These are phyloP conservation scores for Suillus clintonianus DNA, from an alignment of 768 basidiomycete genomes.

Conservation along the genomic window DNA sequence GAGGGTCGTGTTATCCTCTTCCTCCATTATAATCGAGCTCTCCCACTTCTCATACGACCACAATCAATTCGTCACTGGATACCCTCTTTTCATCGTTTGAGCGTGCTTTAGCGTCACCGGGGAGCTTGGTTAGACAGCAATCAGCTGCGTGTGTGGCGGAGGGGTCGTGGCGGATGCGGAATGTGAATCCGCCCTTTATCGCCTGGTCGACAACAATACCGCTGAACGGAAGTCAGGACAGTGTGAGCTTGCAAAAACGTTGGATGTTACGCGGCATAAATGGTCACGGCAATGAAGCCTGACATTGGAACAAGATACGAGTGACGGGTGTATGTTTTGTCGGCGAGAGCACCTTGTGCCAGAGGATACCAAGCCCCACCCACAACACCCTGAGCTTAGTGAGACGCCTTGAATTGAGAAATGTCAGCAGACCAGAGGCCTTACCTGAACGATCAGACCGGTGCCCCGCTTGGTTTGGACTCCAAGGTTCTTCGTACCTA, in stretches of 20 bases:
- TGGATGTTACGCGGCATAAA: constrained; percentile 54
- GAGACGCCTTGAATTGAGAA: not conserved
- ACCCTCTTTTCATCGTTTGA: not conserved
- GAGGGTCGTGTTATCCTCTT: not conserved
- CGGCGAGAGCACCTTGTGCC: constrained; percentile 58
- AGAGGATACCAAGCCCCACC: constrained; percentile 69
- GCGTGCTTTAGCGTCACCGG: not conserved
- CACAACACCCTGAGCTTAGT: constrained; percentile 48
- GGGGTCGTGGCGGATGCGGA: constrained; percentile 49
- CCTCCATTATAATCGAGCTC: not conserved
- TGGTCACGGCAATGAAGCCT: constrained; percentile 56
- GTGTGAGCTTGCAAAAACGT: not conserved
- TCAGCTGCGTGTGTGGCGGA: constrained; percentile 17
- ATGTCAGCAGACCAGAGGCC: constrained; percentile 1
- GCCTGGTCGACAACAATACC: constrained; percentile 57
- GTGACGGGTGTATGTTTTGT: constrained; percentile 46
- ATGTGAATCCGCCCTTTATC: constrained; percentile 48
- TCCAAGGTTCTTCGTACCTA: constrained; percentile 65
- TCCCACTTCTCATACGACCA: not conserved
- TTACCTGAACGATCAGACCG: constrained; percentile 62
- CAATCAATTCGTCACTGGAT: not conserved
- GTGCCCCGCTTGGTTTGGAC: constrained; percentile 61
- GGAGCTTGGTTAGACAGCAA: not conserved
- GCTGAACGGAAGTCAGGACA: constrained; percentile 27
- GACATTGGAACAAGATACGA: constrained; percentile 65